Evolutionary conservation across 108 stramenopile genomes (phyloP).

Genomic region (Cyclostephanos tholiformis): DNA sequence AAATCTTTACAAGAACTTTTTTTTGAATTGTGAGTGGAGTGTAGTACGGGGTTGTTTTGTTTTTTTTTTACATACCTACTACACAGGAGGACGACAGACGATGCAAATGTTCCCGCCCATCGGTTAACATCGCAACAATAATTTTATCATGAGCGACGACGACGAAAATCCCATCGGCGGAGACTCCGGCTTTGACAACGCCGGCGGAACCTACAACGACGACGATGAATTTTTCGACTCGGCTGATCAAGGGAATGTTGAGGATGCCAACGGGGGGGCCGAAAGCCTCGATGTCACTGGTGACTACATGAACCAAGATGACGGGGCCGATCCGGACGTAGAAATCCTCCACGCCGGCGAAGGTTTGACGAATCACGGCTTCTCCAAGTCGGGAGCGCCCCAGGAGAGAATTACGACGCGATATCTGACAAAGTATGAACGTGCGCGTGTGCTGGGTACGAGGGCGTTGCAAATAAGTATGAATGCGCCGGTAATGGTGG

Average conservation of each 20-base stretch:
- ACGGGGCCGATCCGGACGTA: slow-evolving; percentile 52
- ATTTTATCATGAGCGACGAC: slow-evolving; percentile 77
- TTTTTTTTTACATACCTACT: too few relatives aligned
- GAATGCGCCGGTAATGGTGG: slow-evolving; percentile 99
- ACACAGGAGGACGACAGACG: too few relatives aligned
- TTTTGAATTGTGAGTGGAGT: too few relatives aligned
- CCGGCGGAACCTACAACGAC: slow-evolving; percentile 71
- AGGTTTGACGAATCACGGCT: slow-evolving; percentile 44
- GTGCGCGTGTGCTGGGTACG: slow-evolving; percentile 97
- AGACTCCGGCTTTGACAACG: slow-evolving; percentile 76
- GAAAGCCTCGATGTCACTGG: slow-evolving; percentile 76
- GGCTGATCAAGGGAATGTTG: slow-evolving; percentile 34
- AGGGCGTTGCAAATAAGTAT: slow-evolving; percentile 97
- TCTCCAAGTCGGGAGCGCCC: slow-evolving; percentile 41
- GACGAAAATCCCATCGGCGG: slow-evolving; percentile 80
- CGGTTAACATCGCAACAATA: too few relatives aligned
- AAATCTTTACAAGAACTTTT: too few relatives aligned
- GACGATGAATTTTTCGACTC: slow-evolving; percentile 51
- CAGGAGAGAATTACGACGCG: slow-evolving; percentile 87
- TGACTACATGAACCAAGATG: slow-evolving; percentile 55
- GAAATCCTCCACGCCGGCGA: slow-evolving; percentile 52
- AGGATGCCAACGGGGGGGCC: slow-evolving; percentile 32
- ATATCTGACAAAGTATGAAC: slow-evolving; percentile 99
- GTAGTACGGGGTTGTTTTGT: too few relatives aligned
- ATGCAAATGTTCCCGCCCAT: too few relatives aligned